phyloP scores from a whole-genome alignment of 345 rosid genomes.

The Zanthoxylum bungeanum region DNA sequence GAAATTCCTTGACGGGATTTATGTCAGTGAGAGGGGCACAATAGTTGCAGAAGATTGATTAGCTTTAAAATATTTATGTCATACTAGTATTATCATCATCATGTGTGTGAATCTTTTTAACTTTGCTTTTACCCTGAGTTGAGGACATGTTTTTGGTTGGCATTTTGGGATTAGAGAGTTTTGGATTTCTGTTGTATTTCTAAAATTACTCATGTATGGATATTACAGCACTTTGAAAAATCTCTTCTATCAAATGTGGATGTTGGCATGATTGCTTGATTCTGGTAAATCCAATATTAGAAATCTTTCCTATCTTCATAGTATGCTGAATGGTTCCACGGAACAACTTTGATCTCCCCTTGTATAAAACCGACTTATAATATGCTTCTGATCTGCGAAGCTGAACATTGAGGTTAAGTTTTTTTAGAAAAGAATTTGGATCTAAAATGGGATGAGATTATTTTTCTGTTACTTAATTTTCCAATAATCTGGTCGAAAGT shows the following conservation, averaged over 20 bases:
- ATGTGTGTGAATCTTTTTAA: not conserved
- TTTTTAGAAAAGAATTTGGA: no score
- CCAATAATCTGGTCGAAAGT: no score
- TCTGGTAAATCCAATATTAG: not conserved
- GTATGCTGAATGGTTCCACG: no score
- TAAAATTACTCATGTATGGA: not conserved
- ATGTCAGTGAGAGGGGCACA: slow-evolving; percentile 56
- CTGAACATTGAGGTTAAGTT: no score
- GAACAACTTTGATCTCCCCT: no score
- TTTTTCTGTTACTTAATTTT: no score
- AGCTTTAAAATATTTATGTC: not conserved
- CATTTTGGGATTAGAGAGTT: slow-evolving; percentile 1
- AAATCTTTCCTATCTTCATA: no score
- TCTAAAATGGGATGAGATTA: no score
- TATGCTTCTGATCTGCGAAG: no score
- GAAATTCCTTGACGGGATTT: slow-evolving; percentile 66
- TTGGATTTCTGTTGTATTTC: slow-evolving; percentile 5
- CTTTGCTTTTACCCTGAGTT: slow-evolving; percentile 1
- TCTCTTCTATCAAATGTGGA: not conserved
- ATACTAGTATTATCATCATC: not conserved
- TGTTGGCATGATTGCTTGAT: not conserved
- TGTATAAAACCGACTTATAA: no score
- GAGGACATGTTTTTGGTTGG: not conserved
- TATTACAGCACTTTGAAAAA: not conserved
- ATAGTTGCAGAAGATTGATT: slow-evolving; percentile 42